phyloP scores from a whole-genome alignment of 2,329 filamentous ascomycete species.

The Diatrype stigma region DNA sequence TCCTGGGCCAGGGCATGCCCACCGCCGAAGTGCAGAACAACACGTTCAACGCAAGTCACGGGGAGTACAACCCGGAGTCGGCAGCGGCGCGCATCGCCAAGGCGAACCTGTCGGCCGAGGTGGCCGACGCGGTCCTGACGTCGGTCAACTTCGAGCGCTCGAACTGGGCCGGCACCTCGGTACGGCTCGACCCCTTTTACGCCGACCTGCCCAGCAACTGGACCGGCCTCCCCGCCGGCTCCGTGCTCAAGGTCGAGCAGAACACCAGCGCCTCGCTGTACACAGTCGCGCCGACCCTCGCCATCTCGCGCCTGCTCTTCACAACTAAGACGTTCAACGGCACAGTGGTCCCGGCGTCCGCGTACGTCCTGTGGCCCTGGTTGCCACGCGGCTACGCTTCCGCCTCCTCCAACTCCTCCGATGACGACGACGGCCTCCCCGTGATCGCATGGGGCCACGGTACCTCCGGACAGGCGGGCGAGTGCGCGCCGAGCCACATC shows the following conservation, averaged over 20 bases:
- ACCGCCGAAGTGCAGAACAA: not conserved
- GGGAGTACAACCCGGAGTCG: not conserved
- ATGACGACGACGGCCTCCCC: not conserved
- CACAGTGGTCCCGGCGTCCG: slow-evolving; percentile 5
- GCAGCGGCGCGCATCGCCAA: not conserved
- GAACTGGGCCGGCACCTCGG: slow-evolving; percentile 4
- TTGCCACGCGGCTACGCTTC: not conserved
- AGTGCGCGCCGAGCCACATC: slow-evolving; percentile 4
- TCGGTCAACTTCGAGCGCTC: slow-evolving; percentile 5
- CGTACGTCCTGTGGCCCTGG: slow-evolving; percentile 7
- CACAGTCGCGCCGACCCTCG: slow-evolving; percentile 2
- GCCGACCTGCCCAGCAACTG: not conserved
- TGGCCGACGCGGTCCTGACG: slow-evolving; percentile 1
- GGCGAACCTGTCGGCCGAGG: not conserved
- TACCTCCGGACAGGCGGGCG: slow-evolving; percentile 2
- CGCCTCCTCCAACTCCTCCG: not conserved
- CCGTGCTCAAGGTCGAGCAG: slow-evolving; percentile 3
- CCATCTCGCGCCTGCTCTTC: slow-evolving; percentile 5
- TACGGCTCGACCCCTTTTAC: slow-evolving; percentile 4
- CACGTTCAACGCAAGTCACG: slow-evolving; percentile 1
- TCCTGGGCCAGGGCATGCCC: not conserved
- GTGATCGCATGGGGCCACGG: slow-evolving; percentile 6
- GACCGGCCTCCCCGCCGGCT: not conserved
- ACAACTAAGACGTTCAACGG: slow-evolving; percentile 7
- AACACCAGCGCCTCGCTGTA: slow-evolving; percentile 5